These are phyloP conservation scores for Colletotrichum chlorophyti DNA, from an alignment of 2,329 filamentous ascomycete species.

Conservation along the genomic window DNA sequence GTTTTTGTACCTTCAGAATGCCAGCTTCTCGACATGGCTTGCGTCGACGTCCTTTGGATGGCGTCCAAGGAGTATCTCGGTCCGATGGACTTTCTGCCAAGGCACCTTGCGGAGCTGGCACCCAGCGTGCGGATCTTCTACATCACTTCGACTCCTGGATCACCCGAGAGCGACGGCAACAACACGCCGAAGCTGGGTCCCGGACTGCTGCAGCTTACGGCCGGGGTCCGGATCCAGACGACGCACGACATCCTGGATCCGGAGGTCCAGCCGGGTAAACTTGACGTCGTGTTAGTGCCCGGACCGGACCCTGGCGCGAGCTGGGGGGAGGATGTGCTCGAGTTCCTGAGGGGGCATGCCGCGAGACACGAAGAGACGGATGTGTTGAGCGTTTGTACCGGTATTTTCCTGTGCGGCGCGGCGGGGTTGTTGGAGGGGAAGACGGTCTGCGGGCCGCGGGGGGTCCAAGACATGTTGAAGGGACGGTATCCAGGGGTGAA, in stretches of 20 bases:
- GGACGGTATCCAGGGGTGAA: constrained; percentile 46
- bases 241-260: constrained; percentile 52
- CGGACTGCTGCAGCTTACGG: constrained; percentile 47
- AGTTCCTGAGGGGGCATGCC: constrained; percentile 52
- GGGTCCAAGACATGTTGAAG: constrained; percentile 46
- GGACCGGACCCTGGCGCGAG: constrained; percentile 50
- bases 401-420: constrained; percentile 53
- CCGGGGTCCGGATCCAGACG: constrained; percentile 43
- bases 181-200: too few relatives aligned
- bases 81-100: constrained; percentile 36
- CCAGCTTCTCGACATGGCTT: constrained; percentile 58
- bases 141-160: constrained; percentile 45
- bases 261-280: constrained; percentile 55
- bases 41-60: constrained; percentile 55
- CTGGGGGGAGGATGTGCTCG: constrained; percentile 42
- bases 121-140: constrained; percentile 53
- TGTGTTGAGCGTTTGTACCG: constrained; percentile 59
- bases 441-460: constrained; percentile 54
- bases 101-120: constrained; percentile 46
- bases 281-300: constrained; percentile 59
- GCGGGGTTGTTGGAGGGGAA: constrained; percentile 55
- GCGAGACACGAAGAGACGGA: constrained; percentile 45
- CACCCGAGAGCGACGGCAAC: constrained; percentile 39
- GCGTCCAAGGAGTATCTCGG: constrained; percentile 54
- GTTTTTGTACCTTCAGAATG: constrained; percentile 55